These are phyloP conservation scores for Pichia deserticola DNA, from an alignment of 805 yeast species.

Conservation along the genomic window DNA sequence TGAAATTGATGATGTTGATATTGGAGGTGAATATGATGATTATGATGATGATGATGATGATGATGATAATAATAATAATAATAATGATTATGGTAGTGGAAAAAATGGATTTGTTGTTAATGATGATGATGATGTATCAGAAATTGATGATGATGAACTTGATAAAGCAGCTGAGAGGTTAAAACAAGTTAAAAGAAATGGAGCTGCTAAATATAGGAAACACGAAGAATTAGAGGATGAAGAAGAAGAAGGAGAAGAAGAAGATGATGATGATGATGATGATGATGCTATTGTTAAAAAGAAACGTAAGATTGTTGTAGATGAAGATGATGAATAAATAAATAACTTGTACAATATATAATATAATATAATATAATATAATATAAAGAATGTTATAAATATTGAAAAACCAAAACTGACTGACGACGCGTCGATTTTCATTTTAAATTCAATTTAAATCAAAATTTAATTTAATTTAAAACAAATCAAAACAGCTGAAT, in stretches of 20 bases:
- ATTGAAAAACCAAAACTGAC: too few relatives aligned
- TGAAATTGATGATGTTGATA: conserved; percentile 18
- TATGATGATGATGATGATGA: conserved; percentile 12
- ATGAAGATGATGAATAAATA: conserved; percentile 26
- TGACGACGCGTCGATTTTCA: too few relatives aligned
- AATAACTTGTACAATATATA: neutral
- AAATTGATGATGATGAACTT: conserved; percentile 31
- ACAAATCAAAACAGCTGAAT: too few relatives aligned
- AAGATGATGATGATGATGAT: conserved; percentile 38
- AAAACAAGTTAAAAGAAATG: conserved; percentile 46
- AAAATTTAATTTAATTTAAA: too few relatives aligned
- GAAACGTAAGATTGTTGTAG: conserved; percentile 40
- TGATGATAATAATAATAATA: conserved; percentile 10
- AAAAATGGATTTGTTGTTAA: conserved; percentile 32
- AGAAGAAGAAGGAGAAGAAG: conserved; percentile 52
- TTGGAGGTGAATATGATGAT: conserved; percentile 10
- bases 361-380: too few relatives aligned
- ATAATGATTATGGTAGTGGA: conserved; percentile 22
- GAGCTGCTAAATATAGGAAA: conserved; percentile 46
- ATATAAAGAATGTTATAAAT: too few relatives aligned
- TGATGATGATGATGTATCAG: conserved; percentile 27
- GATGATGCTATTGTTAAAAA: conserved; percentile 38
- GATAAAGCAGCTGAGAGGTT: conserved; percentile 54
- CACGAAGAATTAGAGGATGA: conserved; percentile 36
- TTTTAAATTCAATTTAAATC: too few relatives aligned